Percentiles rank a stretch among this genome's conserved stretches.
Conservation (phyloP, 352 stramenopile genomes). For the Lagenidium giganteum region DNA sequence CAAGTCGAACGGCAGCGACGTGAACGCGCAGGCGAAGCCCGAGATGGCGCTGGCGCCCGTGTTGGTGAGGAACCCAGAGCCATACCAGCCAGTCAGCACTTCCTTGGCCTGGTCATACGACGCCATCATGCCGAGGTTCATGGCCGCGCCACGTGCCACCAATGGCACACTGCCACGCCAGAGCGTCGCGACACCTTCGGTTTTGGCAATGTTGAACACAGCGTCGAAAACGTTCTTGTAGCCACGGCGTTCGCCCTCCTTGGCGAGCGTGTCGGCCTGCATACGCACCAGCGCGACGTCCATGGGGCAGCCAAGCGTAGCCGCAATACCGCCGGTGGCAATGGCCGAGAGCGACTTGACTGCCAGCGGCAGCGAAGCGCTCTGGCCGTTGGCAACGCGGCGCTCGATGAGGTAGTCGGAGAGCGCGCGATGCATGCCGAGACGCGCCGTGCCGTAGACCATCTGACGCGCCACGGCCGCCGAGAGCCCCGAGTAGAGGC, state of each 20-base stretch:
- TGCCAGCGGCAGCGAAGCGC: slow-evolving; percentile 56
- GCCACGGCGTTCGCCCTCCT: slow-evolving; percentile 84
- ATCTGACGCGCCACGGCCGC: slow-evolving; percentile 80
- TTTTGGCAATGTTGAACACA: slow-evolving; percentile 72
- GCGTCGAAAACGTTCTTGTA: slow-evolving; percentile 99
- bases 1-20: slow-evolving; percentile 98
- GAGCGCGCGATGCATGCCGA: slow-evolving; percentile 82
- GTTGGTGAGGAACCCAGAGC: slow-evolving; percentile 79
- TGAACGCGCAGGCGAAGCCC: slow-evolving; percentile 95
- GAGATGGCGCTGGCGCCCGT: slow-evolving; percentile 90
- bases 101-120: slow-evolving; percentile 98
- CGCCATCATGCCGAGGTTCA: slow-evolving; percentile 99
- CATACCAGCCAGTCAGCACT: slow-evolving; percentile 50
- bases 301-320: slow-evolving; percentile 96
- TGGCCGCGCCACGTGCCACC: slow-evolving; percentile 95
- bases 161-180: slow-evolving; percentile 87
- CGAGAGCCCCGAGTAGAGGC: slow-evolving; percentile 82
- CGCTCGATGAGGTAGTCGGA: slow-evolving; percentile 73
- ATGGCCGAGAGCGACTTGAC: slow-evolving; percentile 78
- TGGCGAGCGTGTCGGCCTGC: slow-evolving; percentile 94
- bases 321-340: slow-evolving; percentile 83
- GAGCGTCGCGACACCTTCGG: slow-evolving; percentile 83
- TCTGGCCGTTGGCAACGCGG: slow-evolving; percentile 65
- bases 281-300: slow-evolving; percentile 97
- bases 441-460: slow-evolving; percentile 80